A percentile compares a stretch with the other conserved stretches of the same genome.
These are phyloP conservation scores for Colletotrichum chlorophyti DNA, from an alignment of 2,329 filamentous ascomycete species.

Conservation along the genomic window DNA sequence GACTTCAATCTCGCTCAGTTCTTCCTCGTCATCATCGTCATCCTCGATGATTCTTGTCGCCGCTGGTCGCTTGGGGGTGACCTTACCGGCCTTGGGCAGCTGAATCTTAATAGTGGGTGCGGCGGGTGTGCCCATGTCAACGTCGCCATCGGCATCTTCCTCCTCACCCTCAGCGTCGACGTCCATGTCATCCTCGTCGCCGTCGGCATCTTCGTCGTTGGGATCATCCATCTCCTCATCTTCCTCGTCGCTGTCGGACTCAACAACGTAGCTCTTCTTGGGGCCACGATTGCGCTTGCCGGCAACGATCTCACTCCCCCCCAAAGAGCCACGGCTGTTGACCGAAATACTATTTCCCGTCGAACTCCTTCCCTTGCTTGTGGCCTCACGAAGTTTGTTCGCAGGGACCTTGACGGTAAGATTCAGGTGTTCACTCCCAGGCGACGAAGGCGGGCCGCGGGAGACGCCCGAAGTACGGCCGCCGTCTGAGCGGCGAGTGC, in stretches of 20 bases:
- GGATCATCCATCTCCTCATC: slow-evolving; percentile 42
- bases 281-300: slow-evolving; percentile 60
- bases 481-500: slow-evolving; percentile 55
- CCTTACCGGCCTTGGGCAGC: slow-evolving; percentile 26
- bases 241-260: slow-evolving; percentile 57
- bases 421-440: slow-evolving; percentile 53
- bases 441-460: slow-evolving; percentile 53
- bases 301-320: slow-evolving; percentile 54
- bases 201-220: slow-evolving; percentile 36
- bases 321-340: slow-evolving; percentile 44
- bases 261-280: slow-evolving; percentile 67
- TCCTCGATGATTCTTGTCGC: slow-evolving; percentile 30
- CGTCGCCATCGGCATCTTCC: slow-evolving; percentile 45
- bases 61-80: slow-evolving; percentile 24
- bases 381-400: slow-evolving; percentile 59
- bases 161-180: slow-evolving; percentile 38
- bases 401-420: slow-evolving; percentile 60
- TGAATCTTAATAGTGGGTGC: slow-evolving; percentile 30
- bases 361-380: slow-evolving; percentile 43
- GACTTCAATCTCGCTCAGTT: slow-evolving; percentile 34
- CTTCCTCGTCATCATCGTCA: slow-evolving; percentile 31
- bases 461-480: slow-evolving; percentile 51
- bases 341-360: slow-evolving; percentile 36
- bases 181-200: slow-evolving; percentile 49
- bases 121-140: slow-evolving; percentile 51